Base-by-base conservation (phyloP, 108 stramenopile species). In the Skeletonema potamos region DNA sequence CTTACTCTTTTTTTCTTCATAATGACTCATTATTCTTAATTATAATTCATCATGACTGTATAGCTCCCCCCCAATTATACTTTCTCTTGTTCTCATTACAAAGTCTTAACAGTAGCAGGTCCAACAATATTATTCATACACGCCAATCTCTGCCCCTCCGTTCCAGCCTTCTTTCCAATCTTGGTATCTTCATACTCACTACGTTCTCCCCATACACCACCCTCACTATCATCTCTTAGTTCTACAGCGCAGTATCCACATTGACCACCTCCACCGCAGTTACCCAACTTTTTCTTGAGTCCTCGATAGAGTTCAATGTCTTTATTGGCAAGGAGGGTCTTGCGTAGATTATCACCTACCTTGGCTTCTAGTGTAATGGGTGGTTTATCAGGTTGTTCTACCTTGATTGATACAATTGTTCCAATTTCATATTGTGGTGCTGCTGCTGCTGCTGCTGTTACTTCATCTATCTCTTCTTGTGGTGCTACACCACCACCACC, bases 41-140 rank as follows among this genome's bases (percentile, higher is more conserved):
- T n/a, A n/a, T 7, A 39, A 39, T 7, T 15, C 37, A 39, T 39
- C 37, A 39, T 9, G 2, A 39, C 37, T 15, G n/a, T n/a, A n/a
- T n/a, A n/a, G n/a, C n/a, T n/a, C 54, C 6, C 54, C 54, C 54
- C 8, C 54, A 4, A 24, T 54, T 6, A 20, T 54, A 4, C 8
- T 4, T 17, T 20, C n/a, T 2, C 30, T 30, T 9, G 3, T 2
- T n/a, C 10, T n/a, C n/a, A n/a, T 62, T 66, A 81, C 75, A 77
- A 62, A 29, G 76, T 84, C 27, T 78, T 71, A 27, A 92, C 81
- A n/a, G 87, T 92, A 3, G 86, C 91, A 15, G 91, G 91, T 28
- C 91, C 91, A 30, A 84, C 86, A 66, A 93, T 88, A 54, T 85
- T 90, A 82, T 93, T 93, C 62, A 90, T 63, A 56, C 92, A 93